Base-by-base conservation (phyloP, 345 rosid species). In the Euclidium syriacum region DNA sequence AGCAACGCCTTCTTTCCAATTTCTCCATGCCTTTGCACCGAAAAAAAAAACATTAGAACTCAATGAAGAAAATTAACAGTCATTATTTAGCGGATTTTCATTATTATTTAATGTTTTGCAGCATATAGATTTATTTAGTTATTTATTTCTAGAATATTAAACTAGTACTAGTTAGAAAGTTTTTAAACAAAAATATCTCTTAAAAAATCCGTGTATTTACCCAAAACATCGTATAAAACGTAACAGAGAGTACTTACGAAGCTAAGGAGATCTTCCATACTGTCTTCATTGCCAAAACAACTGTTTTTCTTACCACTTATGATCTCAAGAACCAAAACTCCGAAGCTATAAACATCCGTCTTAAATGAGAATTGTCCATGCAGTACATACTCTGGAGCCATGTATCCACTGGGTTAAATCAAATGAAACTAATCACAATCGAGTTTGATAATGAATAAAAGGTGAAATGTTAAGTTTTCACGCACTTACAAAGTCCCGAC, bases 331-430 rank as follows among this genome's bases (percentile, higher is more conserved):
- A 85, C 36, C 10, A 83, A 49, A 42, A 83, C 85, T 19, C 86
- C 86, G 17, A 83, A 85, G 51, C 89, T 83, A 40, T 58, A 79
- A 34, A 79, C 83, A 24, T 85, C 87, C 3, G 87, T 78, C 20
- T 86, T 83, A 16, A 58, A 66, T 0, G 87, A 83, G 69, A 77
- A 75, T 7, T 73, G 64, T 11, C 87, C 89, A 2, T 58, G 75
- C 67, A 66, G 58, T 7, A 54, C 80, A 48, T 83, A 83, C 39
- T 85, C 83, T 4, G 84, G 84, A 27, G 87, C 83, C 86, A 85
- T 73, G 44, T 83, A 85, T 56, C 83, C 86, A 61, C 79, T 83
- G 40, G 24, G 41, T 65, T 24, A 0, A n/a, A 56, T 11, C 60
- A 23, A 41, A 46, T 25, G 17, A 29, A n/a, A n/a, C 1, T 32